Evolutionary conservation across 1,139 yeast genomes (phyloP).

Genomic region (Schizosaccharomyces versatilis): DNA sequence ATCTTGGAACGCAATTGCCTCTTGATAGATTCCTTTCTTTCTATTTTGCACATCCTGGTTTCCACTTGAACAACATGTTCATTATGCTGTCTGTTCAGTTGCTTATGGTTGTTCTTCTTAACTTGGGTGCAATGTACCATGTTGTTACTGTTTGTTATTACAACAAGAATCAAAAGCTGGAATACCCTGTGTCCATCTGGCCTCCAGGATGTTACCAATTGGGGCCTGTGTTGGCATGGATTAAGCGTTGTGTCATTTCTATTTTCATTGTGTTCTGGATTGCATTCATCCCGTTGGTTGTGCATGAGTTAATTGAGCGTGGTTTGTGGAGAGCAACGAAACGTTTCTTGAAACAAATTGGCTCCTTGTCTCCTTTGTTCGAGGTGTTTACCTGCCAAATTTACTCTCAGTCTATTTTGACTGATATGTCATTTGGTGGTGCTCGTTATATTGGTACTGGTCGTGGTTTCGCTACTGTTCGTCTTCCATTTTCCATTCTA

Average conservation of each 20-base stretch:
- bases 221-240: conserved; percentile 81
- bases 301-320: conserved; percentile 91
- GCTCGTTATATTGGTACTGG: conserved; percentile 98
- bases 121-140: conserved; percentile 76
- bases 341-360: conserved; percentile 73
- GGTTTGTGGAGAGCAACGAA: conserved; percentile 90
- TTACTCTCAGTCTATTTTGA: conserved; percentile 70
- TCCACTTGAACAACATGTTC: conserved; percentile 90
- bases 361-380: conserved; percentile 83
- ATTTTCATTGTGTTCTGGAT: conserved; percentile 97
- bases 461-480: conserved; percentile 96
- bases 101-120: conserved; percentile 77
- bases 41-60: conserved; percentile 97
- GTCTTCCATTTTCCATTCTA: conserved; percentile 88
- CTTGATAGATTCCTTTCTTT: conserved; percentile 90
- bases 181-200: conserved; percentile 38
- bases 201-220: conserved; percentile 92
- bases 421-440: conserved; percentile 94
- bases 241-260: conserved; percentile 89
- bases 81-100: conserved; percentile 85
- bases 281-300: conserved; percentile 84
- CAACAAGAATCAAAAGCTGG: conserved; percentile 62
- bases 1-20: conserved; percentile 91
- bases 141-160: conserved; percentile 73
- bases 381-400: conserved; percentile 98